Evolutionary conservation across 179 eudicot species (phyloP).

Genomic region (Pouteria campechiana): DNA sequence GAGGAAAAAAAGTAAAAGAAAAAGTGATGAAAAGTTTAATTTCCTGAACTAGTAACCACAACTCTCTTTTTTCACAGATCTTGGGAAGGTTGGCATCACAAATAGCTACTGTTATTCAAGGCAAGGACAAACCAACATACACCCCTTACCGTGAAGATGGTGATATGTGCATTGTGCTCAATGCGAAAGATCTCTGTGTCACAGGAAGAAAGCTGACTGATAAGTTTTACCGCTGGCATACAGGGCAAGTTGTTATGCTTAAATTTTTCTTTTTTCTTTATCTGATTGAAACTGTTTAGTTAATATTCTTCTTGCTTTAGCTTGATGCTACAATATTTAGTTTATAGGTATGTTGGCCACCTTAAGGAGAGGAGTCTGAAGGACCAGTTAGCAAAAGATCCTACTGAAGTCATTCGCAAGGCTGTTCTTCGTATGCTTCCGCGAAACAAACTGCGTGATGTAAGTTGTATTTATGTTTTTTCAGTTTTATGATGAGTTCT

Average conservation of each 20-base stretch:
- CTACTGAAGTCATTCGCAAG: conserved; percentile 94
- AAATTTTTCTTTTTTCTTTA: background rate
- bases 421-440: conserved; percentile 98
- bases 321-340: background rate
- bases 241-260: conserved; percentile 48
- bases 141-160: conserved; percentile 90
- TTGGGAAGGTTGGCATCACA: conserved; percentile 96
- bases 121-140: conserved; percentile 93
- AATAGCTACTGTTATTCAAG: conserved; percentile 81
- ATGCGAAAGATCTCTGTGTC: conserved; percentile 84
- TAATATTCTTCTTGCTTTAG: background rate
- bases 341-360: conserved; percentile 63
- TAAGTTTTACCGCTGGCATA: conserved; percentile 84
- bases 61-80: conserved; percentile 33
- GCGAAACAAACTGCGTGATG: conserved; percentile 86
- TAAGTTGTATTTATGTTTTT: no score
- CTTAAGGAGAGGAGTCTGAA: conserved; percentile 87
- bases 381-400: conserved; percentile 94
- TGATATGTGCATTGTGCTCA: conserved; percentile 89
- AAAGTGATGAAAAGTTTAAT: no score
- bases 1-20: no score
- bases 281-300: background rate
- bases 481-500: no score
- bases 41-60: background rate
- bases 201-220: conserved; percentile 93